A percentile compares a stretch with the other conserved stretches of the same genome.
These are phyloP conservation scores for Aspergillus sp. DNA, from an alignment of 2,329 filamentous ascomycete species.

Conservation along the genomic window DNA sequence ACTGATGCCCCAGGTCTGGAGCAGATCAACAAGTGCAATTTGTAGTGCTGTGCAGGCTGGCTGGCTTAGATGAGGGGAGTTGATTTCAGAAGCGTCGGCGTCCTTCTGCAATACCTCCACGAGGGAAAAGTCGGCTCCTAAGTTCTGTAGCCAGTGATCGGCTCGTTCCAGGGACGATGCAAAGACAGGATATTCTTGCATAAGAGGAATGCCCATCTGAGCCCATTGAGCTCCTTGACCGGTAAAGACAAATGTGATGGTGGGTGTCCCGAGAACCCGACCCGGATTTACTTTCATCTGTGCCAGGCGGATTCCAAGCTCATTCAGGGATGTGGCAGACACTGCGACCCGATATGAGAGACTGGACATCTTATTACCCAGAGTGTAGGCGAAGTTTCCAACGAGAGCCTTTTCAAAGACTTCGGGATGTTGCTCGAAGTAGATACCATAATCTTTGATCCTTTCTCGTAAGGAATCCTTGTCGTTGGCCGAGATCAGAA, in stretches of 20 bases:
- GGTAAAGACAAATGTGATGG: slow-evolving; percentile 14
- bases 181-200: slow-evolving; percentile 17
- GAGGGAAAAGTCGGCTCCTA: slow-evolving; percentile 15
- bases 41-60: slow-evolving; percentile 27
- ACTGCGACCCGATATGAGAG: slow-evolving; percentile 21
- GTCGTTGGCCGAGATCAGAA: slow-evolving; percentile 22
- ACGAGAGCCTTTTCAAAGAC: slow-evolving; percentile 19
- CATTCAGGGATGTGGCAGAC: slow-evolving; percentile 13
- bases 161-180: slow-evolving; percentile 5
- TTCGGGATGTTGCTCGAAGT: slow-evolving; percentile 19
- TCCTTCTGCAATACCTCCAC: slow-evolving; percentile 12
- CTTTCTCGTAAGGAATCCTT: slow-evolving; percentile 18
- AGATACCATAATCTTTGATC: slow-evolving; percentile 19
- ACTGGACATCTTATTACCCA: slow-evolving; percentile 20
- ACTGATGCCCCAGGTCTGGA: slow-evolving; percentile 19
- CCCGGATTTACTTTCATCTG: slow-evolving; percentile 17
- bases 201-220: slow-evolving; percentile 7
- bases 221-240: slow-evolving; percentile 18
- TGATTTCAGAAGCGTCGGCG: slow-evolving; percentile 18
- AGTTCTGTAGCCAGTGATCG: slow-evolving; percentile 4
- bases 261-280: slow-evolving; percentile 13
- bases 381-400: slow-evolving; percentile 19
- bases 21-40: slow-evolving; percentile 23
- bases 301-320: slow-evolving; percentile 16
- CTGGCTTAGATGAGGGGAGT: slow-evolving; percentile 14